Evolutionary conservation across 148 eudicot species (phyloP).

Genomic region (Cornus suecica): DNA sequence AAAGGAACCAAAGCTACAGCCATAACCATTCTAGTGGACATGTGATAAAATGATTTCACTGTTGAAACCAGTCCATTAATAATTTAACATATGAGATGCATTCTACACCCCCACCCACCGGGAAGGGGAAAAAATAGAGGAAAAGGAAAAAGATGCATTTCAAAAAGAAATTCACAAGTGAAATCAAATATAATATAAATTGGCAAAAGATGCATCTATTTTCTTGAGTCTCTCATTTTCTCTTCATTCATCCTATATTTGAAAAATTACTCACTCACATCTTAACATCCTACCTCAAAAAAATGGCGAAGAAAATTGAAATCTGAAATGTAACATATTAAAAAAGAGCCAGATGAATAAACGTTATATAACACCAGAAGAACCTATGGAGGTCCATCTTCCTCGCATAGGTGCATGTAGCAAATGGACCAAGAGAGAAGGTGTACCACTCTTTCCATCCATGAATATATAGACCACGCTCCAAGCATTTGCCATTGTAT

Average conservation of each 20-base stretch:
- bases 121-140: background rate
- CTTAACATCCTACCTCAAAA: background rate
- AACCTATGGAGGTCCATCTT: background rate
- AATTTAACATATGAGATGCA: too few species aligned
- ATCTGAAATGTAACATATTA: background rate
- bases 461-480: background rate
- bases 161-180: background rate
- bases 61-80: too few species aligned
- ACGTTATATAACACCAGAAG: background rate
- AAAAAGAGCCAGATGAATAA: background rate
- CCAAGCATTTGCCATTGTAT: slow-evolving; percentile 6
- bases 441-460: background rate
- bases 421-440: slow-evolving; percentile 1
- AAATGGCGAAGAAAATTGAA: background rate
- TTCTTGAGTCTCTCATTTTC: background rate
- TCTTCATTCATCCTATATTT: background rate
- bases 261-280: background rate
- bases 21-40: too few species aligned
- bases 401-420: background rate
- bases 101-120: background rate
- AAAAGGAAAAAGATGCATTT: too few species aligned
- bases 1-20: too few species aligned
- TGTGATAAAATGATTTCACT: too few species aligned
- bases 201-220: background rate
- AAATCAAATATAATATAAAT: background rate